Conservation (phyloP, 2,329 filamentous ascomycete species). For the Cytospora paraplurivora region DNA sequence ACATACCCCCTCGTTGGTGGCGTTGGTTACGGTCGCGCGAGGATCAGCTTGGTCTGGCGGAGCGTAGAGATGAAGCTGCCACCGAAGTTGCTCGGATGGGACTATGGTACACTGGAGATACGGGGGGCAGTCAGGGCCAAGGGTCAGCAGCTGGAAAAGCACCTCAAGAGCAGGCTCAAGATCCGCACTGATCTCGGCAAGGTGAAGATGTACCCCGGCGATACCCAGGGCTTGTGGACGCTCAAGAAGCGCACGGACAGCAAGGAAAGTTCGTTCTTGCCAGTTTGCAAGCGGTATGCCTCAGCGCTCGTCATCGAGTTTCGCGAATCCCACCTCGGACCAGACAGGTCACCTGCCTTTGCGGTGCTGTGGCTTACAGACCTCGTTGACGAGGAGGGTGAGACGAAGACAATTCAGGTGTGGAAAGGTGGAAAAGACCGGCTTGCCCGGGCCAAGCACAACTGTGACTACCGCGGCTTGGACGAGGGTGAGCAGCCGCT, state of each 20-base stretch:
- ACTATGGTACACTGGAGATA: conserved; percentile 70
- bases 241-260: conserved; percentile 46
- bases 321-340: conserved; percentile 54
- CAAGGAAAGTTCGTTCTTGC: conserved; percentile 50
- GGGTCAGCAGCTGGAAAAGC: conserved; percentile 49
- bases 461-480: conserved; percentile 42
- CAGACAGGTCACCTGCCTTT: conserved; percentile 62
- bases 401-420: conserved; percentile 59
- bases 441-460: conserved; percentile 40
- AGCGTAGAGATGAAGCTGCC: conserved; percentile 66
- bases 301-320: conserved; percentile 60
- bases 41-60: conserved; percentile 73
- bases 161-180: conserved; percentile 57
- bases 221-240: conserved; percentile 52
- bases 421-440: conserved; percentile 66
- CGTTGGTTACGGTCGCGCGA: conserved; percentile 69
- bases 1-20: conserved; percentile 70
- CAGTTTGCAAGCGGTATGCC: conserved; percentile 63
- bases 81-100: conserved; percentile 64
- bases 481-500: conserved; percentile 57
- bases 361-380: conserved; percentile 69
- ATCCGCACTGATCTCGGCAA: conserved; percentile 59
- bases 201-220: conserved; percentile 58
- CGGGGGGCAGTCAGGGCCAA: conserved; percentile 52
- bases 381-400: conserved; percentile 67